phyloP scores from a whole-genome alignment of 176 grass and related monocot species.

The Ananas comosus region DNA sequence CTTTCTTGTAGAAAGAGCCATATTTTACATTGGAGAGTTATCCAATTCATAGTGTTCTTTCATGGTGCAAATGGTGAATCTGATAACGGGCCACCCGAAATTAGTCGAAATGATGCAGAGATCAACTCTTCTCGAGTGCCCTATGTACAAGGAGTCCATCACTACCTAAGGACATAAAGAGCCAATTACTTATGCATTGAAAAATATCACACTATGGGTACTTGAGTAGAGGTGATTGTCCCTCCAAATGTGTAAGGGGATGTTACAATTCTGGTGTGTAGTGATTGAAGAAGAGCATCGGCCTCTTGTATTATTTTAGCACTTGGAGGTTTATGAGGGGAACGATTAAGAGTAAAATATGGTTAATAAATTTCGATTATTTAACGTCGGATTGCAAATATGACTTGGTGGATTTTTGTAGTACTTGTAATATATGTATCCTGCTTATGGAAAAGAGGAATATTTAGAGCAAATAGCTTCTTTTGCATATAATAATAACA shows the following conservation, averaged over 20 bases:
- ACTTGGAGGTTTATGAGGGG: not conserved
- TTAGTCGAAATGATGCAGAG: constrained; percentile 15
- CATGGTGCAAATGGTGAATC: constrained; percentile 27
- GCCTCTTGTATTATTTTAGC: not conserved
- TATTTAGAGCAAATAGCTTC: too few relatives aligned
- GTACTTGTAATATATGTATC: too few relatives aligned
- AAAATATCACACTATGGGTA: not conserved
- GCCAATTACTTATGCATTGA: not conserved
- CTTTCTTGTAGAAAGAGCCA: too few relatives aligned
- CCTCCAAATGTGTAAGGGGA: not conserved
- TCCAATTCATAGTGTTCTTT: too few relatives aligned
- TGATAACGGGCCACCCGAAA: constrained; percentile 23
- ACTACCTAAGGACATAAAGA: not conserved
- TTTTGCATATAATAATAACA: too few relatives aligned
- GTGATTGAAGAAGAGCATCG: not conserved
- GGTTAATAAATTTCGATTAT: too few relatives aligned
- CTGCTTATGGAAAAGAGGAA: too few relatives aligned
- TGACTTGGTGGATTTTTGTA: too few relatives aligned
- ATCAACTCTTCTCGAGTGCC: not conserved
- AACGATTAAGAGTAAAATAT: not conserved
- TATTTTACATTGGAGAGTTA: too few relatives aligned
- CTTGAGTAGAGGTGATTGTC: not conserved
- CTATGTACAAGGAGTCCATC: not conserved
- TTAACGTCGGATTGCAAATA: too few relatives aligned
- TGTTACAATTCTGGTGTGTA: not conserved